A percentile compares a stretch with the other conserved stretches of the same genome.
Conservation (phyloP, 2,329 filamentous ascomycete genomes). For the Fusarium sp. region DNA sequence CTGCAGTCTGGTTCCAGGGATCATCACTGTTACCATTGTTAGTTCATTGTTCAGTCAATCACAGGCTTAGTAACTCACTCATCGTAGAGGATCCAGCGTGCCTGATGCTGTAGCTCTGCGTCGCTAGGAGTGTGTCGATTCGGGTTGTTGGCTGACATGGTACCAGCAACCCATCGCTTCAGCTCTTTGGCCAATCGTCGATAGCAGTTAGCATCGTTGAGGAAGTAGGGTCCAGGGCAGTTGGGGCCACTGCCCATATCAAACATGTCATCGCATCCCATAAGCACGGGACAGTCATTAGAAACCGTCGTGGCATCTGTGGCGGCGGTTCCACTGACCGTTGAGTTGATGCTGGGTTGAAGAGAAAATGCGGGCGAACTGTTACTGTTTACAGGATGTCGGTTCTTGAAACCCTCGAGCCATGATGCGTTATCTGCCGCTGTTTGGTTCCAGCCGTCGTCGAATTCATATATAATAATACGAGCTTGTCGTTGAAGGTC, state of each 20-base stretch:
- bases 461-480: constrained; percentile 70
- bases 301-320: constrained; percentile 31
- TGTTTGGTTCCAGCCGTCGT: constrained; percentile 74
- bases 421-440: constrained; percentile 66
- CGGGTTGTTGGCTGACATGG: constrained; percentile 70
- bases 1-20: constrained; percentile 72
- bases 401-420: constrained; percentile 63
- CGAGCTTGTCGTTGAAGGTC: constrained; percentile 68
- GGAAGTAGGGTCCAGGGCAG: constrained; percentile 55
- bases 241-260: constrained; percentile 9
- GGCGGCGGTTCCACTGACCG: constrained; percentile 15
- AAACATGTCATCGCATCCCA: constrained; percentile 6
- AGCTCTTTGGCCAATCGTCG: constrained; percentile 65
- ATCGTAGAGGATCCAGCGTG: constrained; percentile 71
- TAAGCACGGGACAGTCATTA: constrained; percentile 19
- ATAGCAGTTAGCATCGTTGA: constrained; percentile 72
- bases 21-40: constrained; percentile 61
- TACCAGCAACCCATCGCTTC: constrained; percentile 61
- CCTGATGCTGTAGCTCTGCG: constrained; percentile 72
- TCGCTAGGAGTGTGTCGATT: constrained; percentile 69
- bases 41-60: constrained; percentile 13
- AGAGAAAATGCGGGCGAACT: constrained; percentile 42
- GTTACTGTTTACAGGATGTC: constrained; percentile 50
- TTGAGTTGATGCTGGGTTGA: constrained; percentile 33
- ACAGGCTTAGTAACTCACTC: constrained; percentile 57